Evolutionary conservation across 2,329 filamentous ascomycete genomes (phyloP).

Genomic region (Fusarium xyrophilum): DNA sequence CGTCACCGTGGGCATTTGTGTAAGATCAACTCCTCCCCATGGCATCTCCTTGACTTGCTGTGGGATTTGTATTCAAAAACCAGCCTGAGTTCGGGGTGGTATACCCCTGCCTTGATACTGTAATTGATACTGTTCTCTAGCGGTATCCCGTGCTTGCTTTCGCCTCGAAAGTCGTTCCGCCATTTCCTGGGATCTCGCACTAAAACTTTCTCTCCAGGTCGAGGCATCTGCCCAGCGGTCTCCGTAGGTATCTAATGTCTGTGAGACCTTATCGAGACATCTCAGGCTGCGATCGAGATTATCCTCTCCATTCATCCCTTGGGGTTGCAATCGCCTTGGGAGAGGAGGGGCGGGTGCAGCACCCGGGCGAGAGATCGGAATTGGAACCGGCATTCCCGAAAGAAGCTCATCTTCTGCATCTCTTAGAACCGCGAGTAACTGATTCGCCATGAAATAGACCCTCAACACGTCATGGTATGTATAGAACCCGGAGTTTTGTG

Average conservation of each 20-base stretch:
- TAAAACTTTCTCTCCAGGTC: constrained; percentile 61
- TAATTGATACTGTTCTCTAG: constrained; percentile 47
- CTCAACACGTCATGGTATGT: constrained; percentile 89
- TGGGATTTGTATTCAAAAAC: constrained; percentile 32
- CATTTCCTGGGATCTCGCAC: constrained; percentile 55
- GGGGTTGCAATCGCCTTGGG: constrained; percentile 52
- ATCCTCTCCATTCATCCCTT: constrained; percentile 50
- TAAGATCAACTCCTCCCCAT: constrained; percentile 56
- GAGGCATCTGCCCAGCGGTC: constrained; percentile 65
- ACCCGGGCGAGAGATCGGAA: constrained; percentile 55
- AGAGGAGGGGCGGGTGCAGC: constrained; percentile 61
- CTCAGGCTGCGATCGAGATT: constrained; percentile 63
- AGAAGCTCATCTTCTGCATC: constrained; percentile 65
- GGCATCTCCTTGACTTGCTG: constrained; percentile 46
- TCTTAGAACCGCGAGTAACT: constrained; percentile 67
- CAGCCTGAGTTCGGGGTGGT: constrained; percentile 26
- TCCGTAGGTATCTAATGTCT: constrained; percentile 63
- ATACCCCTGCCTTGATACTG: constrained; percentile 45
- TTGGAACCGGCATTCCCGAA: constrained; percentile 55
- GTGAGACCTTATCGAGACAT: constrained; percentile 61
- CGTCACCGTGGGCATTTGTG: constrained; percentile 51
- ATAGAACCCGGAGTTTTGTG: constrained; percentile 70
- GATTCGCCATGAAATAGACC: constrained; percentile 75
- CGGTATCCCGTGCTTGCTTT: constrained; percentile 44
- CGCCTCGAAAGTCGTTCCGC: constrained; percentile 53